Evolutionary conservation across 73 alveolate species (phyloP).

Genomic region (Blepharisma stoltei): DNA sequence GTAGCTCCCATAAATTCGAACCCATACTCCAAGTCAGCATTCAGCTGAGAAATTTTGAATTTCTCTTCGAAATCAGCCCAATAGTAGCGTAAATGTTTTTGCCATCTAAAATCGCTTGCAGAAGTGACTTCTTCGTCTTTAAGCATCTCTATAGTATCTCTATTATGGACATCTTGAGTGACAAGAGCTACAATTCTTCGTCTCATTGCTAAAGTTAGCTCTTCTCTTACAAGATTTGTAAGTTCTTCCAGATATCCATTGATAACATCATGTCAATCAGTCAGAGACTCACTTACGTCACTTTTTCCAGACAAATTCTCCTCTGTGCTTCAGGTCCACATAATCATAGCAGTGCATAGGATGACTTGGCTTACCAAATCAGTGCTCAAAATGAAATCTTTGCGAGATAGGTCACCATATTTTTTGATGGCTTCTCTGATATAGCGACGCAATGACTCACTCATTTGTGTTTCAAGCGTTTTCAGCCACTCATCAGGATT

Average conservation of each 20-base stretch:
- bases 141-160: conserved; percentile 78
- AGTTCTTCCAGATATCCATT: conserved; percentile 71
- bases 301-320: conserved; percentile 60
- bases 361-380: conserved; percentile 78
- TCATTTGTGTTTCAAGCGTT: conserved; percentile 78
- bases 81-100: conserved; percentile 96
- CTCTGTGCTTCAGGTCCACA: conserved; percentile 79
- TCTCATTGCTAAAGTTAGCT: conserved; percentile 68
- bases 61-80: conserved; percentile 72
- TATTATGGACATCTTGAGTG: conserved; percentile 93
- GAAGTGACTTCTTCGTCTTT: conserved; percentile 80
- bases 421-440: conserved; percentile 74
- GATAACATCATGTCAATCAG: conserved; percentile 74
- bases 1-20: conserved; percentile 98
- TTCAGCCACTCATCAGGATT: conserved; percentile 96
- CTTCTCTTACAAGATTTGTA: conserved; percentile 83
- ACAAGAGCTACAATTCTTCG: conserved; percentile 87
- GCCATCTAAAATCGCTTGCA: conserved; percentile 96
- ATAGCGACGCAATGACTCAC: conserved; percentile 67
- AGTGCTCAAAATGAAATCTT: conserved; percentile 82
- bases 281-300: conserved; percentile 70
- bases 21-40: conserved; percentile 92
- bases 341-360: conserved; percentile 63
- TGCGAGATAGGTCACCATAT: conserved; percentile 66
- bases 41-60: conserved; percentile 66